Evolutionary conservation across 495 filamentous ascomycete genomes (phyloP), one percentile per base, ranked within the genome.

Genomic region (Saxispiralis lemnorum): DNA sequence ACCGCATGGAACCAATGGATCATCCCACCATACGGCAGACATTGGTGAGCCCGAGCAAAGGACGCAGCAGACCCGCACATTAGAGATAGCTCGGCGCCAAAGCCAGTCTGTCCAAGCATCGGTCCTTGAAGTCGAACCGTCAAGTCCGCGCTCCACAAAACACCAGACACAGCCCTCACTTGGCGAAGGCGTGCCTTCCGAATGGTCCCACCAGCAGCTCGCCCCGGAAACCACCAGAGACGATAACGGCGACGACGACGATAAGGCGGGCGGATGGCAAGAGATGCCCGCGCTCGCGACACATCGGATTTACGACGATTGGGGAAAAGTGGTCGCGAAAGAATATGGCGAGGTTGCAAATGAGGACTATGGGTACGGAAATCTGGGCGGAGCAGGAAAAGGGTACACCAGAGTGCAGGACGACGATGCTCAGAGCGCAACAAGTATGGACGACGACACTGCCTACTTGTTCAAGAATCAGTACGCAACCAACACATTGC

Each of bases 371-470:
- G 76, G 71, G 15, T 92, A 93, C 55, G 71, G 63, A 11, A 75
- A 72, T 19, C 64, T 89, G 0, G 84, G 86, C 24, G 87, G 87
- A 2, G 92, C 86, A 21, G 84, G 84, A 15, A 93, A 83, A 58
- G 89, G 89, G 1, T 99, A 99, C 57, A 96, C 89, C 7, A 70
- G 83, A 41, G 83, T 99, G 14, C 75, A 92, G 49, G 66, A 93
- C 24, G 89, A 99, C 46, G 89, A 99, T 63, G 84, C 78, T 1
- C 74, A 89, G 57, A 94, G 86, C 32, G 78, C 79, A 35, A 96
- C 84, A 10, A 94, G 86, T 63, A 76, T 99, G 77, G 89, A 99
- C 56, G 89, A 99, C 39, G 88, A 96, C 56, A 96, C 92, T 1
- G 76, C 81, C 41, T 99, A 99, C 56, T 68, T 99, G 10, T 97